These are phyloP conservation scores for Aureobasidium zeae DNA, from an alignment of 2,329 filamentous ascomycete genomes.

Conservation along the genomic window DNA sequence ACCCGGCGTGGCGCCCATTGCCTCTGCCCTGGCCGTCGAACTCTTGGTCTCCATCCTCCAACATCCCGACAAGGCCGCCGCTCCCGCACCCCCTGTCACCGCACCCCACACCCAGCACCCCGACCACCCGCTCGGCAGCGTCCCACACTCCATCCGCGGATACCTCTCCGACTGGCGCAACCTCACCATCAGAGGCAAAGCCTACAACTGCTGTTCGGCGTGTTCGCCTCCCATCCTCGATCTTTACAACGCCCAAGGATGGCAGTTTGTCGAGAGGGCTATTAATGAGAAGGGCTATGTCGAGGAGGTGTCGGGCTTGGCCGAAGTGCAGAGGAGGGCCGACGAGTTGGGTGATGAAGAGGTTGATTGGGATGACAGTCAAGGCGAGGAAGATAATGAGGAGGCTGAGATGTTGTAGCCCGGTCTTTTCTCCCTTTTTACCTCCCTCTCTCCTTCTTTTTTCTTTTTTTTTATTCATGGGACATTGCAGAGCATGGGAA, in stretches of 20 bases:
- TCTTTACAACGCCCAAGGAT: slow-evolving; percentile 58
- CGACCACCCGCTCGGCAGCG: slow-evolving; percentile 54
- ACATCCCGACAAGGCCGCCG: slow-evolving; percentile 40
- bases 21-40: slow-evolving; percentile 84
- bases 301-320: slow-evolving; percentile 63
- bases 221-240: slow-evolving; percentile 63
- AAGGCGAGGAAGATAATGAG: slow-evolving; percentile 38
- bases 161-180: slow-evolving; percentile 67
- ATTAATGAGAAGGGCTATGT: slow-evolving; percentile 69
- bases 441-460: no score
- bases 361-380: slow-evolving; percentile 41
- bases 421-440: no score
- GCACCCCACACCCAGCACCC: slow-evolving; percentile 14
- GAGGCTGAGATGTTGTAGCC: slow-evolving; percentile 53
- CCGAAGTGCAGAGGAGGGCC: slow-evolving; percentile 51
- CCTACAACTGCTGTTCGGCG: slow-evolving; percentile 73
- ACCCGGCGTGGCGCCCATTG: slow-evolving; percentile 84
- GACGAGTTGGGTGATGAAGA: slow-evolving; percentile 45
- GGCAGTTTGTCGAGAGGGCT: slow-evolving; percentile 68
- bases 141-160: slow-evolving; percentile 74
- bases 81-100: slow-evolving; percentile 26
- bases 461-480: no score
- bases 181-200: slow-evolving; percentile 60
- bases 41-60: slow-evolving; percentile 80
- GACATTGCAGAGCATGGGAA: no score